A percentile compares a stretch with the other conserved stretches of the same genome.
Conservation (phyloP, 129 eudicot genomes). For the Rutidosis leptorrhynchoides region DNA sequence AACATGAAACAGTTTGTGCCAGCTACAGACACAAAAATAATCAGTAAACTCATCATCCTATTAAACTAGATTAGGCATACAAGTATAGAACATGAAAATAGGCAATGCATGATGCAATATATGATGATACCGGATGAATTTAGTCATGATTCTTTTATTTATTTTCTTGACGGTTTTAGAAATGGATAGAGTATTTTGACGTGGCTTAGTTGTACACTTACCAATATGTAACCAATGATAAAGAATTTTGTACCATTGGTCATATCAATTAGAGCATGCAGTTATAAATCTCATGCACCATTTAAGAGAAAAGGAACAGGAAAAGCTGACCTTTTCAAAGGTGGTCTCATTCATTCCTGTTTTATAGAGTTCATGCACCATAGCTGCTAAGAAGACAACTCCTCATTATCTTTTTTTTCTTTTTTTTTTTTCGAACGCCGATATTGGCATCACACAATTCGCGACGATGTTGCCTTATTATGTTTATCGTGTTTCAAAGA, state of each 20-base stretch:
- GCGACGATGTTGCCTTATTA: no score
- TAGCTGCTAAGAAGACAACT: slow-evolving; percentile 83
- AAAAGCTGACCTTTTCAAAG: slow-evolving; percentile 77
- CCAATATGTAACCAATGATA: neutral
- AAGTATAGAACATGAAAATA: neutral
- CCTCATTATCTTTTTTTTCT: slow-evolving; percentile 93
- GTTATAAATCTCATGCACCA: neutral
- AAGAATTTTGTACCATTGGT: neutral
- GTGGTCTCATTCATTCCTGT: slow-evolving; percentile 99
- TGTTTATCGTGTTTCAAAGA: no score
- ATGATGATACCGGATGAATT: neutral
- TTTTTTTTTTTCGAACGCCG: no score
- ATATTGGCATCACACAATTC: no score
- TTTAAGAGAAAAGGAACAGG: neutral
- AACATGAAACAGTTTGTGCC: slow-evolving; percentile 66
- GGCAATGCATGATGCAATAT: neutral
- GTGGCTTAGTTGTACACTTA: slow-evolving; percentile 1
- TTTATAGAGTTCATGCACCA: slow-evolving; percentile 93
- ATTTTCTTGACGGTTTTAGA: neutral
- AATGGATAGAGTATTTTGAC: neutral
- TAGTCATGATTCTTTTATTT: neutral
- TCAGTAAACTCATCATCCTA: neutral
- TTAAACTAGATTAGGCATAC: neutral
- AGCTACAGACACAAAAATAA: slow-evolving; percentile 50
- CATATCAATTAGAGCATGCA: neutral